Evolutionary conservation across 2,329 filamentous ascomycete genomes (phyloP).

Genomic region (Epichloe sp.): DNA sequence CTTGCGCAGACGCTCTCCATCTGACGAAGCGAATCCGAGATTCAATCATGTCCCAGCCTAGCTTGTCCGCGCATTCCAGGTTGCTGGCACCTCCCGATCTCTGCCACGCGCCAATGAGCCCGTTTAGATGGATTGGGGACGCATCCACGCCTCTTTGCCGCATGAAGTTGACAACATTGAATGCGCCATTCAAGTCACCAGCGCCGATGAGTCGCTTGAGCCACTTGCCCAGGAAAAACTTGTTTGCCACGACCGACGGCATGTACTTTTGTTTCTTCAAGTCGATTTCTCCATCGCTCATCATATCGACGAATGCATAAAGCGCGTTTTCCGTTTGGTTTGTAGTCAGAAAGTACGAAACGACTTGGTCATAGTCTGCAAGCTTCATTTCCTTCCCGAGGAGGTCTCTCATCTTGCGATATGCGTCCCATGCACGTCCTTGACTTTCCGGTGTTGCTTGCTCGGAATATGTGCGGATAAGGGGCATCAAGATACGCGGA

Average conservation of each 20-base stretch:
- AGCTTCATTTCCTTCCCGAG: slow-evolving; percentile 51
- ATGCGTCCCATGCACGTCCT: slow-evolving; percentile 52
- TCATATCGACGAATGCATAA: slow-evolving; percentile 79
- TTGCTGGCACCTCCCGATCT: slow-evolving; percentile 43
- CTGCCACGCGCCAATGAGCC: slow-evolving; percentile 67
- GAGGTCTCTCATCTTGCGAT: slow-evolving; percentile 48
- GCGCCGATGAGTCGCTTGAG: slow-evolving; percentile 69
- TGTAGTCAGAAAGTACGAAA: slow-evolving; percentile 55
- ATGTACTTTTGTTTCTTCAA: slow-evolving; percentile 30
- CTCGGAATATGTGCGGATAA: slow-evolving; percentile 56
- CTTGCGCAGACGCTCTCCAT: slow-evolving; percentile 20
- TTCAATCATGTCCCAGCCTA: slow-evolving; percentile 68
- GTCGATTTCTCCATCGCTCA: slow-evolving; percentile 47
- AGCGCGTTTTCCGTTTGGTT: slow-evolving; percentile 55
- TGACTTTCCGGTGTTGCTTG: slow-evolving; percentile 31
- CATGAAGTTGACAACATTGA: slow-evolving; percentile 65
- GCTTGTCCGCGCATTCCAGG: slow-evolving; percentile 47
- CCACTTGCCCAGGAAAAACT: slow-evolving; percentile 82
- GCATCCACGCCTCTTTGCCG: slow-evolving; percentile 53
- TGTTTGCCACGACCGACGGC: slow-evolving; percentile 46
- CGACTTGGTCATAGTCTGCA: slow-evolving; percentile 63
- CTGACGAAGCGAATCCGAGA: slow-evolving; percentile 51
- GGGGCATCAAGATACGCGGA: slow-evolving; percentile 46
- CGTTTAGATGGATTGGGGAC: slow-evolving; percentile 66
- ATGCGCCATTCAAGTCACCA: slow-evolving; percentile 56